phyloP scores from a whole-genome alignment of 1,284 basidiomycete species.

The Kwoniella shivajii region DNA sequence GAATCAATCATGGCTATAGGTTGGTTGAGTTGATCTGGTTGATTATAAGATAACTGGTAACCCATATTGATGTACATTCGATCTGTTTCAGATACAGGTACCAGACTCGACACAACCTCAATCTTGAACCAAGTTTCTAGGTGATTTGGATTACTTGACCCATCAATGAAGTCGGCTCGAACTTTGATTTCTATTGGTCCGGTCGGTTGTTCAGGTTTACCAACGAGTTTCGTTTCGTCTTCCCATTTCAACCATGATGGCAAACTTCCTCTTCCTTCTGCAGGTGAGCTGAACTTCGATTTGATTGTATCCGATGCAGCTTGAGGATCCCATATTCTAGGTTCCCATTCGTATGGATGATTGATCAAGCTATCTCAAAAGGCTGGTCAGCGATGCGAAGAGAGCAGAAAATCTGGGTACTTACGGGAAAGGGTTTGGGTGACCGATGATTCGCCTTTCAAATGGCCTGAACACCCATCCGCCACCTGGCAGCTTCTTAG shows the following conservation, averaged over 20 bases:
- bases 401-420: conserved; percentile 10
- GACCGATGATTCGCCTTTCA: conserved; percentile 78
- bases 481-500: conserved; percentile 74
- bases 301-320: conserved; percentile 75
- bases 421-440: conserved; percentile 73
- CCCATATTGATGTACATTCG: conserved; percentile 15
- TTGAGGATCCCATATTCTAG: conserved; percentile 97
- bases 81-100: conserved; percentile 7
- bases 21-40: conserved; percentile 6
- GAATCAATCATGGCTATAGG: neutral
- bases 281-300: conserved; percentile 73
- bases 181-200: conserved; percentile 32
- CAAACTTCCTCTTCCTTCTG: conserved; percentile 57
- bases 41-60: conserved; percentile 12
- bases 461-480: conserved; percentile 93
- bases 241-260: conserved; percentile 89
- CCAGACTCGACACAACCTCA: conserved; percentile 30
- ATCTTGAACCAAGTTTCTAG: conserved; percentile 39
- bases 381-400: neutral
- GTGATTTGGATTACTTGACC: conserved; percentile 27
- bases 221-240: conserved; percentile 60
- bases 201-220: conserved; percentile 34
- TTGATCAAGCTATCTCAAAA: conserved; percentile 58
- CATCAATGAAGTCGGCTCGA: conserved; percentile 44
- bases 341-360: conserved; percentile 86